A percentile compares a stretch with the other conserved stretches of the same genome.
These are phyloP conservation scores for Penicillium crystallinum DNA, from an alignment of 495 filamentous ascomycete genomes.

Conservation along the genomic window DNA sequence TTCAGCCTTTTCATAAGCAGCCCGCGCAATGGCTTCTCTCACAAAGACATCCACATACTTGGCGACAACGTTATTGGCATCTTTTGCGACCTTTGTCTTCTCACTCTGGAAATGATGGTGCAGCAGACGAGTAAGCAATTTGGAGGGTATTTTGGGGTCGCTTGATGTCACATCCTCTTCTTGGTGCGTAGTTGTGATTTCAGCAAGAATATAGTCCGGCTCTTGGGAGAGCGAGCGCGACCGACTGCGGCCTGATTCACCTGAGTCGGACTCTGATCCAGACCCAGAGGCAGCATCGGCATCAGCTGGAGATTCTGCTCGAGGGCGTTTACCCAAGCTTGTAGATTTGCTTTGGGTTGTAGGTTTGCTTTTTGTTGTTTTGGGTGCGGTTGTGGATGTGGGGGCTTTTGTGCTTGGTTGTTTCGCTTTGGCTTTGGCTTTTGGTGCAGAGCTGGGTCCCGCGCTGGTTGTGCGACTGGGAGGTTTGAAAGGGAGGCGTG, in stretches of 20 bases:
- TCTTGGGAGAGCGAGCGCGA: constrained; percentile 26
- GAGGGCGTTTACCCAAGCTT: constrained; percentile 9
- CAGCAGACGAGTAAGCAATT: constrained; percentile 68
- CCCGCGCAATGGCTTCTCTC: constrained; percentile 80
- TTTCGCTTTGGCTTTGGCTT: constrained; percentile 25
- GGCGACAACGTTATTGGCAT: constrained; percentile 71
- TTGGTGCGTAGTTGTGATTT: constrained; percentile 32
- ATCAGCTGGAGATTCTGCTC: constrained; percentile 10
- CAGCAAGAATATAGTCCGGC: constrained; percentile 44
- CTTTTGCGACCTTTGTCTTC: constrained; percentile 68
- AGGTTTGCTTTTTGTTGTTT: constrained; percentile 11
- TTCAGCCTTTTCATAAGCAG: constrained; percentile 61
- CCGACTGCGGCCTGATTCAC: constrained; percentile 11
- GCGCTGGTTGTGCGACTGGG: constrained; percentile 33
- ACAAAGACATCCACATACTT: constrained; percentile 94
- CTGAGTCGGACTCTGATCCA: constrained; percentile 22
- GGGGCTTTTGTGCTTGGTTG: constrained; percentile 17
- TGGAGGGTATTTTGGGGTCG: constrained; percentile 60
- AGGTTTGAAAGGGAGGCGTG: constrained; percentile 48
- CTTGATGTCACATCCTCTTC: constrained; percentile 29
- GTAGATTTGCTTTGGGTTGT: constrained; percentile 3
- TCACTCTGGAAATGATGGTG: constrained; percentile 70
- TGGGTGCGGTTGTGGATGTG: constrained; percentile 8
- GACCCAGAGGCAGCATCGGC: constrained; percentile 12
- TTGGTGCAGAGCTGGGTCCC: constrained; percentile 17